Base-by-base conservation (phyloP, 179 eudicot species). In the Spinacia oleracea region DNA sequence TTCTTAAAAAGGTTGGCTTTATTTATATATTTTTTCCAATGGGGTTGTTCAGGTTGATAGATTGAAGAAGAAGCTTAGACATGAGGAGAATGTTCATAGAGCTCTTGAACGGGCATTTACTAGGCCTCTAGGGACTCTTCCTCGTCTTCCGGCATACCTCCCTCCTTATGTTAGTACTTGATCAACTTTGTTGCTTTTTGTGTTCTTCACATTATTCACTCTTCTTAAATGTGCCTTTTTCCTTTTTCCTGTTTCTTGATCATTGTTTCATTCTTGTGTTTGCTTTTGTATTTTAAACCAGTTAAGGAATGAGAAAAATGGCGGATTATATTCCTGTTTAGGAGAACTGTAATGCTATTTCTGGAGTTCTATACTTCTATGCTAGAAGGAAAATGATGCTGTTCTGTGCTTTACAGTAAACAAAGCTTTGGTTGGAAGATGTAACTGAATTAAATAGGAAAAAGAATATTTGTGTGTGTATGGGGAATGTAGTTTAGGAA, bases 61-160 rank as follows among this genome's bases (percentile, higher is more conserved):
- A 81, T 78, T 90, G 77, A 88, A 85, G 84, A 84, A 89, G 85
- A 86, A 85, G 78, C 91, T 90, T 6, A 86, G 84, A 72, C 87
- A 90, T 63, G 93, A 90, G 71, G 93, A 90, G 74, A 90, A 86
- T 77, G 86, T 90, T 70, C 93, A 90, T 63, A 82, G 87, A 86
- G 91, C 93, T 68, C 77, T 90, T 59, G 88, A 90, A 74, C 85
- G 93, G 43, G 93, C 93, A 27, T 90, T 90, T 63, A 89, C 83
- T 50, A 80, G 93, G 53, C 93, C 93, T 9, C 63, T 89, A 20
- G 93, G 93, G 29, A 83, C 91, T 60, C 86, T 93, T 18, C 98
- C 98, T 80, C 96, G 96, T 34, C 93, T 93, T 60, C 98, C 98
- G 23, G 89, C 94, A 63, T 91, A 90, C 84, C 97, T 93, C 42